Base-by-base conservation (phyloP, 768 basidiomycete species). In the Suillus spraguei region DNA sequence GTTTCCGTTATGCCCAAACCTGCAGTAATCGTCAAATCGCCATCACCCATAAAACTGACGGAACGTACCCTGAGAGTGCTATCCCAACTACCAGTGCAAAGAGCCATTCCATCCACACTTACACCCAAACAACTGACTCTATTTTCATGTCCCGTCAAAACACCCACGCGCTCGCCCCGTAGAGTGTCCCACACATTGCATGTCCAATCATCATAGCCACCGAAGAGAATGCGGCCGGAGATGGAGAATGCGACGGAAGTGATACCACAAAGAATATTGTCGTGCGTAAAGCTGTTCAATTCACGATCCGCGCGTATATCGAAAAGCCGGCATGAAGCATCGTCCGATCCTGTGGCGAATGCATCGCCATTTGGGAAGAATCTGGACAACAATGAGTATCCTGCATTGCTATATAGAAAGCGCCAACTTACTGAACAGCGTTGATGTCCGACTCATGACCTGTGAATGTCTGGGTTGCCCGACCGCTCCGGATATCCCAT, bases 321-420 rank as follows among this genome's bases (percentile, higher is more conserved):
- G 76, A 98, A 99, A 50, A 99, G 79, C 58, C 97, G 92, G 81
- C 97, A 99, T 53, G 97, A 98, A 13, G 97, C 97, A 78, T 99
- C 97, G 72, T 99, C 97, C 20, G 97, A 99, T 39, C 97, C 97
- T 22, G 97, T 98, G 28, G 96, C 97, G 77, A 99, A 99, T 0
- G 97, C 97, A 76, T 99, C 96, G 65, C 97, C 97, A 71, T 98
- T 98, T 44, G 97, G 97, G 93, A 99, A 99, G 80, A 99, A 99
- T 73, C 96, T 98, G 65, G 64, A 62, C 59, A 49, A 68, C 10
- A 61, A 46, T 46, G 42, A 70, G 60, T 63, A 58, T 28, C 36
- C 56, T n/a, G 22, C 50, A 59, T 64, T 22, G 58, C 61, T 22
- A 65, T 22, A 20, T 13, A 33, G 14, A 60, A 59, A 59, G 53